These are phyloP conservation scores for Pythium plurisporium DNA, from an alignment of 352 stramenopile species.

Conservation along the genomic window DNA sequence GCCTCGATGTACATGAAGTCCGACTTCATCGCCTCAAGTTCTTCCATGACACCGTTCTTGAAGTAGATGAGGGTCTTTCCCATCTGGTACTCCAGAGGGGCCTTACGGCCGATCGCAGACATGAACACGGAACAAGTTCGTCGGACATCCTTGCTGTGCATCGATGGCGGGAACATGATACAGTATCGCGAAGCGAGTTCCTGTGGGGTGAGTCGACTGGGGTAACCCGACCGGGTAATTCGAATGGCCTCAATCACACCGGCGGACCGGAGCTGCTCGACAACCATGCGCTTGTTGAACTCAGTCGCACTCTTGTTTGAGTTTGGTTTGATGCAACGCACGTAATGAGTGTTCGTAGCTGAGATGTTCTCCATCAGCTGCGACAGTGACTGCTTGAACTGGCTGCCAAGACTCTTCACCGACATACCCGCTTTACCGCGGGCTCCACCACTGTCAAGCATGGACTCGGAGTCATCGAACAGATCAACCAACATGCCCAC, in stretches of 20 bases:
- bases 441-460: conserved; percentile 29
- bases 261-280: conserved; percentile 87
- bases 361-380: conserved; percentile 87
- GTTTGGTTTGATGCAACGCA: conserved; percentile 89
- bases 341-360: conserved; percentile 82
- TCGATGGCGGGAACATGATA: conserved; percentile 87
- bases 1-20: conserved; percentile 90
- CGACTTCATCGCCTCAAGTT: conserved; percentile 91
- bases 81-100: conserved; percentile 86
- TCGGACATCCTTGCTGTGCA: conserved; percentile 74
- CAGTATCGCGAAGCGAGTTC: conserved; percentile 81
- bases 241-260: conserved; percentile 92
- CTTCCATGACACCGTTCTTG: conserved; percentile 93
- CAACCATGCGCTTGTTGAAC: conserved; percentile 90
- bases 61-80: conserved; percentile 96
- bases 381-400: conserved; percentile 81
- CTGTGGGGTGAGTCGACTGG: conserved; percentile 86
- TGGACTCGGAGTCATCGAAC: conserved; percentile 60
- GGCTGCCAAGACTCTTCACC: conserved; percentile 70
- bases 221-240: conserved; percentile 89
- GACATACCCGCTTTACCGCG: conserved; percentile 46
- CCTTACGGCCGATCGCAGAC: conserved; percentile 75
- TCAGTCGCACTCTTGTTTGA: conserved; percentile 80
- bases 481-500: conserved; percentile 62
- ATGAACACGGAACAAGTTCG: conserved; percentile 81